Conservation (phyloP, 495 filamentous ascomycete species). For the Penicillium pancosmium region DNA sequence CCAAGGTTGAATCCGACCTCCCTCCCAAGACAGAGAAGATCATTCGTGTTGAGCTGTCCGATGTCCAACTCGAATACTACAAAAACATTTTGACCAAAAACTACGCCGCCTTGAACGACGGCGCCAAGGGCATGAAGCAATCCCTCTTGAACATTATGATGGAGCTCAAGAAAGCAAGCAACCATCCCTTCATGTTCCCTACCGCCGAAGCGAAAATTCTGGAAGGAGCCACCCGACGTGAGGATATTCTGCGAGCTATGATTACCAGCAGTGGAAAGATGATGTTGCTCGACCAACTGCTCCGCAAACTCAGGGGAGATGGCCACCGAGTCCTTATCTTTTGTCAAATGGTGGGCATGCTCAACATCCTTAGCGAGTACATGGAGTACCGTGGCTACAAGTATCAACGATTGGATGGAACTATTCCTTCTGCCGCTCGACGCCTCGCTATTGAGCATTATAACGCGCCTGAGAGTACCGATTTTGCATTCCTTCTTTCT, state of each 20-base stretch:
- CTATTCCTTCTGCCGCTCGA: constrained; percentile 80
- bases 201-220: constrained; percentile 88
- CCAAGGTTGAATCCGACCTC: constrained; percentile 92
- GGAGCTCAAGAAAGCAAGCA: constrained; percentile 98
- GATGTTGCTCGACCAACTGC: constrained; percentile 94
- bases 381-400: constrained; percentile 84
- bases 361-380: constrained; percentile 94
- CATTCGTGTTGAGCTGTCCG: constrained; percentile 92
- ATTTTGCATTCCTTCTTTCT: constrained; percentile 95
- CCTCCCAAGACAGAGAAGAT: constrained; percentile 98
- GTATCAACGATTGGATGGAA: constrained; percentile 93
- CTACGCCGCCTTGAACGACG: constrained; percentile 91
- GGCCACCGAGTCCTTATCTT: constrained; percentile 96
- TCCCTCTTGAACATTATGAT: constrained; percentile 99
- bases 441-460: constrained; percentile 96
- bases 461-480: constrained; percentile 88
- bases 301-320: constrained; percentile 87
- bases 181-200: constrained; percentile 97
- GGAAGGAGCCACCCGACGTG: constrained; percentile 71
- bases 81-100: constrained; percentile 98
- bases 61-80: constrained; percentile 96
- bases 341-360: constrained; percentile 99
- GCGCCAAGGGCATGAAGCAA: constrained; percentile 83
- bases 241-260: constrained; percentile 85
- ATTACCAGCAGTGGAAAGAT: constrained; percentile 98